phyloP scores from a whole-genome alignment of 2,329 filamentous ascomycete genomes.

The Dendryphion nanum region DNA sequence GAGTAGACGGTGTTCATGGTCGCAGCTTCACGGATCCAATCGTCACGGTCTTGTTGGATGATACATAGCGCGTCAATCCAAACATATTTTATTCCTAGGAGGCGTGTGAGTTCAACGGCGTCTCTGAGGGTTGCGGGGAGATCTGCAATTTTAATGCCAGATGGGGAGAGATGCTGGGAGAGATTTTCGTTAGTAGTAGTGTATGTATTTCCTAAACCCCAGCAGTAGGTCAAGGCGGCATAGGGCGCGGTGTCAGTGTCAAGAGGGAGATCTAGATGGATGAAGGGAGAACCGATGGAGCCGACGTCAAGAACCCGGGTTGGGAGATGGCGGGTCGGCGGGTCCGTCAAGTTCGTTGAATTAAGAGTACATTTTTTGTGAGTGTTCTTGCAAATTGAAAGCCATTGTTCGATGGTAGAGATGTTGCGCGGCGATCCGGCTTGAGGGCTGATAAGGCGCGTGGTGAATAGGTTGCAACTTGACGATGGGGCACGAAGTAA shows the following conservation, averaged over 20 bases:
- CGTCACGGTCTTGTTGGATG: conserved; percentile 4
- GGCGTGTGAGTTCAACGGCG: conserved; percentile 7
- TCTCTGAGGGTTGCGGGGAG: conserved; percentile 7
- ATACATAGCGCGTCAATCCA: conserved; percentile 18
- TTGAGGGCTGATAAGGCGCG: conserved; percentile 1
- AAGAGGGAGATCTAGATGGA: conserved; percentile 1
- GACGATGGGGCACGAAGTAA: conserved; percentile 1
- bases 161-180: conserved; percentile 1
- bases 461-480: not conserved
- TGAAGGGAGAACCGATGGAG: not conserved
- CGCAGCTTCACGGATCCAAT: conserved; percentile 6
- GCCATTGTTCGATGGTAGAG: conserved; percentile 4
- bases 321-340: not conserved
- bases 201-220: conserved; percentile 5
- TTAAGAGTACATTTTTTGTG: conserved; percentile 1
- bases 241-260: conserved; percentile 1
- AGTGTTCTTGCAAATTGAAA: conserved; percentile 1
- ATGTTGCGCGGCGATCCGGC: conserved; percentile 4
- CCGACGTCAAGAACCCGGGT: conserved; percentile 5
- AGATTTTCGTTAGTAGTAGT: conserved; percentile 2
- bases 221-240: conserved; percentile 4
- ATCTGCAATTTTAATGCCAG: conserved; percentile 1
- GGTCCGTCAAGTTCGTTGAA: not conserved
- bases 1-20: conserved; percentile 4
- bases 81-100: conserved; percentile 11